These are phyloP conservation scores for Ilyonectria robusta DNA, from an alignment of 2,329 filamentous ascomycete genomes.

Conservation along the genomic window DNA sequence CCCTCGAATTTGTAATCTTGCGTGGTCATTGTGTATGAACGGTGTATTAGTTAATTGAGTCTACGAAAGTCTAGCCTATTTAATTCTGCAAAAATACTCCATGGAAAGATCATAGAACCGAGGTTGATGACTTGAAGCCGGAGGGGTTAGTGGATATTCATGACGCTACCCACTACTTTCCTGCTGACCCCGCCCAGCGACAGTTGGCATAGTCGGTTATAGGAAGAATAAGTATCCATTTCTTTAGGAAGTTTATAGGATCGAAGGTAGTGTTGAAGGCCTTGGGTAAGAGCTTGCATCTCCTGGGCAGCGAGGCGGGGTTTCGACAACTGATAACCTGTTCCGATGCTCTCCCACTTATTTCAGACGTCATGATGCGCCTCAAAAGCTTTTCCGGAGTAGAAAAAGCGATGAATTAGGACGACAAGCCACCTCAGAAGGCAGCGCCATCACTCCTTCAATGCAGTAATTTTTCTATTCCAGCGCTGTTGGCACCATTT, in stretches of 20 bases:
- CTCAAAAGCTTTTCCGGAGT: background rate
- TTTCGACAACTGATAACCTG: background rate
- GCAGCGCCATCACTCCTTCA: background rate
- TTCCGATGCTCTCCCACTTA: background rate
- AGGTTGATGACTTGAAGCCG: conserved; percentile 7
- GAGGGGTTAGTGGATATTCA: conserved; percentile 10
- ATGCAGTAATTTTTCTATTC: background rate
- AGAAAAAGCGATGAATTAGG: background rate
- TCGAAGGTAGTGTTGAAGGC: too few relatives aligned
- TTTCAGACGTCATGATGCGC: background rate
- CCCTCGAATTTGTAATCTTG: conserved; percentile 64
- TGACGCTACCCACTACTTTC: background rate
- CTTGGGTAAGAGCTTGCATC: background rate
- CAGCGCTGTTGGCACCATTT: background rate
- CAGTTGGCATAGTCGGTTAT: background rate
- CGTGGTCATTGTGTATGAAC: background rate
- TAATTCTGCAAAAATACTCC: background rate
- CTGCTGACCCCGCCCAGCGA: background rate
- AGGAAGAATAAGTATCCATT: background rate
- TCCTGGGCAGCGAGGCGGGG: background rate
- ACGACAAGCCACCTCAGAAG: background rate
- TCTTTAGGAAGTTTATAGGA: background rate
- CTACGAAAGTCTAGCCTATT: background rate
- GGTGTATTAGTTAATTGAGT: background rate
- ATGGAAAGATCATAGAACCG: conserved; percentile 5